Evolutionary conservation across 1,284 basidiomycete species (phyloP).

Genomic region (Papiliotrema flavescens): DNA sequence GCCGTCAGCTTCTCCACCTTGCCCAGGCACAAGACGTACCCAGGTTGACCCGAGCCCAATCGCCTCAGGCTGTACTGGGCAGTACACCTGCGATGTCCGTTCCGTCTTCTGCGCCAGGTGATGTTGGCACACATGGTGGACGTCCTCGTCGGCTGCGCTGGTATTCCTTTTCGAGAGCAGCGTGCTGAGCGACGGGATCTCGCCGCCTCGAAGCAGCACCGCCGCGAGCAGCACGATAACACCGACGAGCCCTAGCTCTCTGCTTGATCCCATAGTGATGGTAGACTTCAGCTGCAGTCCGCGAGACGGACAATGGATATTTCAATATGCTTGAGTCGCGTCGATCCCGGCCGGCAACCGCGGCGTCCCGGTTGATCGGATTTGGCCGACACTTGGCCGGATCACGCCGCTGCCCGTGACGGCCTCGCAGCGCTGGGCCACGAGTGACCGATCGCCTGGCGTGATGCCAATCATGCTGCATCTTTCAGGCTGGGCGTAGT

Average conservation of each 20-base stretch:
- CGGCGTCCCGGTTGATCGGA: too few species aligned
- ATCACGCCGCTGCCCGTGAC: too few species aligned
- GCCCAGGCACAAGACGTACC: neutral
- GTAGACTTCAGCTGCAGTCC: too few species aligned
- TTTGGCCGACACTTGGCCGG: too few species aligned
- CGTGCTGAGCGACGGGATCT: neutral
- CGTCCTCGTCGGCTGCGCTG: neutral
- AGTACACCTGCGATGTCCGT: slow-evolving; percentile 3
- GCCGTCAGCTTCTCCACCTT: neutral
- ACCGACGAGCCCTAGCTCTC: neutral
- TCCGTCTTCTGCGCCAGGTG: neutral
- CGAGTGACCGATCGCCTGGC: too few species aligned
- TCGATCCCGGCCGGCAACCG: too few species aligned
- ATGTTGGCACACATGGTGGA: neutral
- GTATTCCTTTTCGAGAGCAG: too few species aligned
- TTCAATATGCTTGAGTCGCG: too few species aligned
- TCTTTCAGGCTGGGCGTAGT: too few species aligned
- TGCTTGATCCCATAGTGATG: neutral
- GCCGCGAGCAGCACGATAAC: neutral
- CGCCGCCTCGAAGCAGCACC: neutral
- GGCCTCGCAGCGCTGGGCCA: too few species aligned
- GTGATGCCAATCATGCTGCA: too few species aligned
- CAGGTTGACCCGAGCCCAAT: neutral
- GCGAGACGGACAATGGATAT: too few species aligned
- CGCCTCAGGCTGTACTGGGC: slow-evolving; percentile 8